A percentile compares a stretch with the other conserved stretches of the same genome.
Conservation (phyloP, 129 eudicot species). For the Lonicera japonica region DNA sequence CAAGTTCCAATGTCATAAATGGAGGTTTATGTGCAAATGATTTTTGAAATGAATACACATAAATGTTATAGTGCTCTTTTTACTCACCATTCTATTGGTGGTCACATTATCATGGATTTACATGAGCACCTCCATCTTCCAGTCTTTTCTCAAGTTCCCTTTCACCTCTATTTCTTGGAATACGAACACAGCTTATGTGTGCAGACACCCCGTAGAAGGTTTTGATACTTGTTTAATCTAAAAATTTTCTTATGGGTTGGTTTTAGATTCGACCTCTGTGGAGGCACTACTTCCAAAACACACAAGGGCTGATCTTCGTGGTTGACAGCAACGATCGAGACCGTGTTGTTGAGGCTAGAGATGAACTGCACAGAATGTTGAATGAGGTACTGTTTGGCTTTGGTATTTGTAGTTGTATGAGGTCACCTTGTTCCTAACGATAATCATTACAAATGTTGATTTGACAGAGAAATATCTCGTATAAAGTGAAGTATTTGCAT, state of each 20-base stretch:
- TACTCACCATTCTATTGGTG: too few relatives aligned
- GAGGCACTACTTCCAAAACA: slow-evolving; percentile 69
- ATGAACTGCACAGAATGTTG: slow-evolving; percentile 61
- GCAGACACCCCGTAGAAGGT: too few relatives aligned
- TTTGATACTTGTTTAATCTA: too few relatives aligned
- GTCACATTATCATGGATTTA: too few relatives aligned
- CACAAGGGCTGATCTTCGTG: slow-evolving; percentile 62
- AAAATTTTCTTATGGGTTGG: not conserved
- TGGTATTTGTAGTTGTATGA: not conserved
- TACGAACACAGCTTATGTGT: too few relatives aligned
- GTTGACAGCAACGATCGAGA: slow-evolving; percentile 61
- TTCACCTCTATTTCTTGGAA: too few relatives aligned
- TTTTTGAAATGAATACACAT: too few relatives aligned
- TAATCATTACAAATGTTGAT: not conserved
- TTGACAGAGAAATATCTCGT: not conserved
- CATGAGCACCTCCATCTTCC: not conserved
- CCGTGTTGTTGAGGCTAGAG: slow-evolving; percentile 58
- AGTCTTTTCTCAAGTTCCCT: not conserved
- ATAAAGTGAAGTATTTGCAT: not conserved
- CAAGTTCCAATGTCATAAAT: too few relatives aligned
- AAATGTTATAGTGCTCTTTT: too few relatives aligned
- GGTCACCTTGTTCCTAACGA: not conserved
- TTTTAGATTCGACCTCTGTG: slow-evolving; percentile 53
- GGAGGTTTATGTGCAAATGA: too few relatives aligned
- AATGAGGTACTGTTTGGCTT: slow-evolving; percentile 28